Conservation (phyloP, 2,329 filamentous ascomycete genomes). For the Paecilomyces dactylethromorphus region DNA sequence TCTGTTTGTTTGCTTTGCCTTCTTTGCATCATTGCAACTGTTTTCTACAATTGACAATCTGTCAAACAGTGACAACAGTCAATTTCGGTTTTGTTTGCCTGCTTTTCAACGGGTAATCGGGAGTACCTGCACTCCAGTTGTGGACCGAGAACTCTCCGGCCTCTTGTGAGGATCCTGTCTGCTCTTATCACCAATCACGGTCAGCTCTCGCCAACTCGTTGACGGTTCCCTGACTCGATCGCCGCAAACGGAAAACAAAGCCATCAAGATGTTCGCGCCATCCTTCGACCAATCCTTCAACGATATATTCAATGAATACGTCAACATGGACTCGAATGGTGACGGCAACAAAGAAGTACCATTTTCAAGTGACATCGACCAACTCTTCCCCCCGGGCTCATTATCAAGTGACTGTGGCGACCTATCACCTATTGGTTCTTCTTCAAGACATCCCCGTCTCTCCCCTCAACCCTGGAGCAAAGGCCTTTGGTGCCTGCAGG, state of each 20-base stretch:
- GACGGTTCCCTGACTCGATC: constrained; percentile 13
- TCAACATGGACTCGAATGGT: constrained; percentile 50
- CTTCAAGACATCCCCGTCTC: constrained; percentile 33
- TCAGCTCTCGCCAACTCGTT: constrained; percentile 11
- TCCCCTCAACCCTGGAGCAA: constrained; percentile 48
- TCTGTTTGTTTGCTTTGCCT: constrained; percentile 39
- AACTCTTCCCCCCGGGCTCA: constrained; percentile 46
- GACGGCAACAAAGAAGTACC: constrained; percentile 43
- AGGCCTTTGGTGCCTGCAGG: constrained; percentile 45
- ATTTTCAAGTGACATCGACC: constrained; percentile 44
- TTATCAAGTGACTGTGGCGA: constrained; percentile 48
- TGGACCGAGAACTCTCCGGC: constrained; percentile 11
- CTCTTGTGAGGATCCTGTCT: constrained; percentile 15
- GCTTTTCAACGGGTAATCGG: constrained; percentile 4
- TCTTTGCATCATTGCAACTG: constrained; percentile 28
- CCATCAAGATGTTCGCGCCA: constrained; percentile 44
- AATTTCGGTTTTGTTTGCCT: constrained; percentile 4
- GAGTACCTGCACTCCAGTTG: constrained; percentile 9
- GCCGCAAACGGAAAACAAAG: constrained; percentile 44
- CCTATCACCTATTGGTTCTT: constrained; percentile 44
- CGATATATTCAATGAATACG: constrained; percentile 59
- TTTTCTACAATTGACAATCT: constrained; percentile 24
- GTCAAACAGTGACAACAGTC: constrained; percentile 25
- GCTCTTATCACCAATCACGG: constrained; percentile 25
- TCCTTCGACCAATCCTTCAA: constrained; percentile 48